Evolutionary conservation across 495 filamentous ascomycete genomes (phyloP).

Genomic region (Hyphodiscus hymeniophilus): DNA sequence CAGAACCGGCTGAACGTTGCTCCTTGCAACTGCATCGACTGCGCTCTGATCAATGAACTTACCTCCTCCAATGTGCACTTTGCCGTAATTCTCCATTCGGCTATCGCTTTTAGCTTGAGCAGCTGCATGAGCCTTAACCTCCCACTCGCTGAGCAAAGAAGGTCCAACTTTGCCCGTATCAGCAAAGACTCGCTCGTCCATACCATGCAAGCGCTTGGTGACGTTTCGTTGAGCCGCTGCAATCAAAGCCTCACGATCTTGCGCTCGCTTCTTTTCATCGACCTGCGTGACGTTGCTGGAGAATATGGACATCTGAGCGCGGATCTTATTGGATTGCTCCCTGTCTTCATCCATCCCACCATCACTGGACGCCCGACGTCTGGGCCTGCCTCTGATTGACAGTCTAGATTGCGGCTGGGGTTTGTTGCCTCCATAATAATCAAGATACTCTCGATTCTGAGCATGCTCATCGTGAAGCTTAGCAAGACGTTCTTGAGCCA

Average conservation of each 20-base stretch:
- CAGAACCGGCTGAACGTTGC: constrained; percentile 79
- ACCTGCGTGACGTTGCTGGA: constrained; percentile 58
- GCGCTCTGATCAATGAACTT: constrained; percentile 71
- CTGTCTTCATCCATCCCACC: constrained; percentile 56
- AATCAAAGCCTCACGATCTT: constrained; percentile 66
- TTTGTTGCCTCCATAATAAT: constrained; percentile 63
- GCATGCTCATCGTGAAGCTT: constrained; percentile 67
- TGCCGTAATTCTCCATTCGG: constrained; percentile 45
- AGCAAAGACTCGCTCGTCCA: constrained; percentile 70
- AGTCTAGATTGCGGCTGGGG: constrained; percentile 39
- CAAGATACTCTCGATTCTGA: constrained; percentile 46
- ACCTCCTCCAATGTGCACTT: constrained; percentile 73
- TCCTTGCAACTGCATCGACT: constrained; percentile 71
- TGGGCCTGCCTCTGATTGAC: constrained; percentile 39
- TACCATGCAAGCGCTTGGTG: constrained; percentile 59
- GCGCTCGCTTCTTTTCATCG: constrained; percentile 64
- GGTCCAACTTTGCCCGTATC: constrained; percentile 72
- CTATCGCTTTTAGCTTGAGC: constrained; percentile 58
- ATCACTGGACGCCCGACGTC: constrained; percentile 63
- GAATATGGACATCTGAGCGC: constrained; percentile 72
- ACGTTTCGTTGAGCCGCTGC: constrained; percentile 81
- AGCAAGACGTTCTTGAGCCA: constrained; percentile 73
- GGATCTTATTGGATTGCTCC: constrained; percentile 60
- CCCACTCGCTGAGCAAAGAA: constrained; percentile 66
- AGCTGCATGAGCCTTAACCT: constrained; percentile 59